A percentile compares a stretch with the other conserved stretches of the same genome.
Conservation (phyloP, 2,329 filamentous ascomycete species). For the Venturia aucupariae region DNA sequence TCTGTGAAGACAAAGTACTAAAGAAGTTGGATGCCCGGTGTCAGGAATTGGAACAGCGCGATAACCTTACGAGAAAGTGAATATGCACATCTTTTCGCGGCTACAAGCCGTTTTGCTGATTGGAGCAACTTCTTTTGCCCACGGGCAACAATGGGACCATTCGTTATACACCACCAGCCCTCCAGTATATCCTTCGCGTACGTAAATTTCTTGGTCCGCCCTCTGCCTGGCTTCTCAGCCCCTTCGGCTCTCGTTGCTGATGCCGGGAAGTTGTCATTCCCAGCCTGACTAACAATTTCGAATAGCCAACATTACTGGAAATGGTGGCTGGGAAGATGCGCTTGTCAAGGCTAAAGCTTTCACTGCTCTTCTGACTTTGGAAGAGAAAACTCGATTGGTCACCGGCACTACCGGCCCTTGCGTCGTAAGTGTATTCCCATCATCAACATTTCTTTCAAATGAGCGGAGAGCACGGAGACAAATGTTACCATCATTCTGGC, state of each 20-base stretch:
- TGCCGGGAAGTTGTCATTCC: not conserved
- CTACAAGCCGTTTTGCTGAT: not conserved
- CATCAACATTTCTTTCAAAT: not conserved
- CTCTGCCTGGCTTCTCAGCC: not conserved
- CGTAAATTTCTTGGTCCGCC: not conserved
- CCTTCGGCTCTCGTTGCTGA: not conserved
- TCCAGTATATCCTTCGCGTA: constrained; percentile 17
- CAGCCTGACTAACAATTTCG: not conserved
- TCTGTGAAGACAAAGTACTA: not conserved
- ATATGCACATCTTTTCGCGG: not conserved
- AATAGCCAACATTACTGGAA: constrained; percentile 5
- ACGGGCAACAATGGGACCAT: constrained; percentile 16
- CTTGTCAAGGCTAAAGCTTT: constrained; percentile 32
- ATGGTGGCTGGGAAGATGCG: constrained; percentile 27
- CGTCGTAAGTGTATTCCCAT: not conserved
- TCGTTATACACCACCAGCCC: constrained; percentile 16
- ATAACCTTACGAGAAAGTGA: not conserved
- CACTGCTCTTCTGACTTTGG: constrained; percentile 29
- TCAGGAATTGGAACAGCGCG: not conserved
- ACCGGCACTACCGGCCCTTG: constrained; percentile 21
- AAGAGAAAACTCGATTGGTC: constrained; percentile 33
- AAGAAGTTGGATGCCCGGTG: not conserved
- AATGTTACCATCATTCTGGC: not conserved
- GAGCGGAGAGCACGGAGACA: not conserved
- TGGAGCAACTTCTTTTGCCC: not conserved